Percentiles rank a stretch among this genome's conserved stretches.
Evolutionary conservation across 108 stramenopile genomes (phyloP).

Genomic region (Tribonema minus): DNA sequence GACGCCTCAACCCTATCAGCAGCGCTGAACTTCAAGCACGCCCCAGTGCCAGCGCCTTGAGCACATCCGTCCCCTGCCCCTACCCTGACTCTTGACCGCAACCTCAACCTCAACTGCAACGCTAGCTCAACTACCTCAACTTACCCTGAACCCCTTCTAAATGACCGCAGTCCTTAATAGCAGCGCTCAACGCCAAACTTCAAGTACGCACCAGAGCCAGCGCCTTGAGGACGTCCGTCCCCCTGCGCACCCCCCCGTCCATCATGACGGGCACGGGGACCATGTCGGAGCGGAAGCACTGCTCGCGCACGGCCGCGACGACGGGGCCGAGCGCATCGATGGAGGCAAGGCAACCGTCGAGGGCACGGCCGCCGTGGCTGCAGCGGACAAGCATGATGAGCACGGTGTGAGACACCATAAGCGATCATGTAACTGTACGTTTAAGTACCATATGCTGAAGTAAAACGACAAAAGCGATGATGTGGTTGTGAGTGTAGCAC

Average conservation of each 20-base stretch:
- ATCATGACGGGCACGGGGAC: constrained; percentile 14
- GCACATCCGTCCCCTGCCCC: too few species aligned
- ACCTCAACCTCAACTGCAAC: too few species aligned
- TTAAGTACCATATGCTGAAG: neutral
- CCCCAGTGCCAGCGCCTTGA: too few species aligned
- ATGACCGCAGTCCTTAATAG: too few species aligned
- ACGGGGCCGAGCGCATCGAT: constrained; percentile 6
- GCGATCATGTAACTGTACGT: neutral
- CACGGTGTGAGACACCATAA: neutral
- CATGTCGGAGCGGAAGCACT: too few species aligned
- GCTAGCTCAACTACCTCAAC: too few species aligned
- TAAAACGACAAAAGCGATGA: neutral
- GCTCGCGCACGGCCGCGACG: neutral
- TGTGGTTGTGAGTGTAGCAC: neutral
- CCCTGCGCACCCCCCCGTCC: constrained; percentile 47
- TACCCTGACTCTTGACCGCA: too few species aligned
- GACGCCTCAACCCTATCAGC: too few species aligned
- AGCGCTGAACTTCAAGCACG: too few species aligned
- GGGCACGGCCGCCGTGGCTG: neutral
- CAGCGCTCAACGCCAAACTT: too few species aligned
- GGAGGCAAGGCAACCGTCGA: neutral
- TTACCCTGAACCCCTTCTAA: too few species aligned
- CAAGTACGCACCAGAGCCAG: constrained; percentile 46
- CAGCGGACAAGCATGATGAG: neutral
- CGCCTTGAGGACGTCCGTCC: constrained; percentile 50